Evolutionary conservation across 129 eudicot genomes (phyloP).

Genomic region (Tanacetum coccineum): DNA sequence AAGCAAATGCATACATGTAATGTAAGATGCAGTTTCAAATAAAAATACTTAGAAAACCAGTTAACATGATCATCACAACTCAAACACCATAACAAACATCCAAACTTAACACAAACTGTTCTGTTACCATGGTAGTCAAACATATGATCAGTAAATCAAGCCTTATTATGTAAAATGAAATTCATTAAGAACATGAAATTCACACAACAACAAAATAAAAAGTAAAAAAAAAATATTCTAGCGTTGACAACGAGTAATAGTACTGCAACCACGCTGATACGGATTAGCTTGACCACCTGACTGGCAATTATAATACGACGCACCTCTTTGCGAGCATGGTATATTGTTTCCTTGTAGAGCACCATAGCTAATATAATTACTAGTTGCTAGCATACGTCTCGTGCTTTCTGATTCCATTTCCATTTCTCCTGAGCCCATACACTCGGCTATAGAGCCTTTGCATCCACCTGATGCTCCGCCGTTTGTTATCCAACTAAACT

Average conservation of each 20-base stretch:
- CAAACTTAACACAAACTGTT: no score
- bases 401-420: conserved; percentile 69
- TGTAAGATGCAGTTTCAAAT: no score
- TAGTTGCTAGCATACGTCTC: conserved; percentile 59
- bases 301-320: conserved; percentile 80
- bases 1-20: no score
- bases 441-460: conserved; percentile 70
- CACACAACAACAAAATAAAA: not conserved
- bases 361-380: conserved; percentile 67
- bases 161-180: not conserved
- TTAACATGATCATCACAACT: no score
- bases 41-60: no score
- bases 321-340: conserved; percentile 82
- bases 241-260: conserved; percentile 18
- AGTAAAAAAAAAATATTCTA: not conserved
- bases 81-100: no score
- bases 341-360: conserved; percentile 64
- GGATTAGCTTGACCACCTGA: conserved; percentile 17
- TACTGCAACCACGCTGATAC: conserved; percentile 18
- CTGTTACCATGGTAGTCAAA: not conserved
- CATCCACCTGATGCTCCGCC: conserved; percentile 38
- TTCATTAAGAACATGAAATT: conserved; percentile 6
- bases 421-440: conserved; percentile 63
- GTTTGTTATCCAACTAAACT: conserved; percentile 42
- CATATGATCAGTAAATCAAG: conserved; percentile 12